A percentile compares a stretch with the other conserved stretches of the same genome.
Evolutionary conservation across 1,284 basidiomycete species (phyloP).

Genomic region (Amylostereum chailletii): DNA sequence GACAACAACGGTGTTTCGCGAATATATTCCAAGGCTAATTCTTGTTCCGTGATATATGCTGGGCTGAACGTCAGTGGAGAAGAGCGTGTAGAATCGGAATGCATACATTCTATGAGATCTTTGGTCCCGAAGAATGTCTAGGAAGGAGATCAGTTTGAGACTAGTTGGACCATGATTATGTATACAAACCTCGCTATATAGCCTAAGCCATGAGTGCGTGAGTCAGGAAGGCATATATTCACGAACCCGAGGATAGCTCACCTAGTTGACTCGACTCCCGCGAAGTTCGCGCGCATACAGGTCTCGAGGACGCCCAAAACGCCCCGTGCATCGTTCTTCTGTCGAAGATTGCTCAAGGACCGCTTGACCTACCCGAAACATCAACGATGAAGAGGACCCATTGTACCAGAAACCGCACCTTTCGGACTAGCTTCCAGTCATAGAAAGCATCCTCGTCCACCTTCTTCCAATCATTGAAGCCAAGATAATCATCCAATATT

Average conservation of each 20-base stretch:
- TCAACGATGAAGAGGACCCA: background rate
- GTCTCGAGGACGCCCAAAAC: constrained; percentile 88
- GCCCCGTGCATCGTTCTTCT: constrained; percentile 74
- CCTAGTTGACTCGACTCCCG: constrained; percentile 85
- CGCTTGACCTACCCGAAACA: constrained; percentile 43
- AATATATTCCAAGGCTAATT: constrained; percentile 66
- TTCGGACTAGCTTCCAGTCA: constrained; percentile 79
- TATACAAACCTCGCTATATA: constrained; percentile 72
- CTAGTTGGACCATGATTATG: constrained; percentile 5
- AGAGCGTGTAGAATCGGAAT: background rate
- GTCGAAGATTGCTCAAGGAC: constrained; percentile 53
- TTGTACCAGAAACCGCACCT: constrained; percentile 31
- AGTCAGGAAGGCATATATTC: constrained; percentile 3
- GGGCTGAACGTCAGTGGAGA: constrained; percentile 3
- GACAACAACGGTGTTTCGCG: constrained; percentile 67
- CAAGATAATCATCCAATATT: constrained; percentile 73
- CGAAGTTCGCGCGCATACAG: constrained; percentile 91
- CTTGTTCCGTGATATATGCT: constrained; percentile 81
- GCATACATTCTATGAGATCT: constrained; percentile 70
- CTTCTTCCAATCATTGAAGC: constrained; percentile 85
- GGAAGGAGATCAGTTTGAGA: constrained; percentile 5
- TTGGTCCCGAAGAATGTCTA: constrained; percentile 90
- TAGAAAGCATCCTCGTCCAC: constrained; percentile 83
- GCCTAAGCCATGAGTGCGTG: constrained; percentile 27
- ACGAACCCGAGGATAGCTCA: constrained; percentile 14